phyloP scores from a whole-genome alignment of 345 rosid species.

The Brassica cretica region DNA sequence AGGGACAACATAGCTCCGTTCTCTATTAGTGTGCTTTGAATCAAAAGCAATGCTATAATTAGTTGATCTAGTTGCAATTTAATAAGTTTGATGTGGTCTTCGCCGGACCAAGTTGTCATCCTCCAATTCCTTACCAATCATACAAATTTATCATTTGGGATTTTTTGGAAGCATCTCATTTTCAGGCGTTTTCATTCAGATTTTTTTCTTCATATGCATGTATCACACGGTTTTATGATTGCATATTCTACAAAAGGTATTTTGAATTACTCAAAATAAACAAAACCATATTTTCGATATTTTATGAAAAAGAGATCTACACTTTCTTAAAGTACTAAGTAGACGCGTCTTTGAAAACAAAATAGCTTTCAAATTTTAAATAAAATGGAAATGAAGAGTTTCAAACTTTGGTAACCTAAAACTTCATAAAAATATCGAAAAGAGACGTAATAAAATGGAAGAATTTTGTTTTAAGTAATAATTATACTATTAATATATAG shows the following conservation, averaged over 20 bases:
- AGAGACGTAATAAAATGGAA: not conserved
- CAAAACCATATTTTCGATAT: not conserved
- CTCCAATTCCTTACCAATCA: slow-evolving; percentile 35
- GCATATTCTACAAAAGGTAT: not conserved
- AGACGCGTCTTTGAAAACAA: slow-evolving; percentile 17
- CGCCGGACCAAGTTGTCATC: slow-evolving; percentile 60
- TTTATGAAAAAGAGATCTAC: not conserved
- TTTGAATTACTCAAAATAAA: not conserved
- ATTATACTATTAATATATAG: not conserved
- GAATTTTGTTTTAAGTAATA: too few species aligned
- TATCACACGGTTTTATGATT: slow-evolving; percentile 20
- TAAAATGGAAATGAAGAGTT: not conserved
- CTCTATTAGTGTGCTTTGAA: slow-evolving; percentile 2
- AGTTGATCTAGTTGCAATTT: slow-evolving; percentile 13
- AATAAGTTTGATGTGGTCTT: slow-evolving; percentile 35
- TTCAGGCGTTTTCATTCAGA: not conserved
- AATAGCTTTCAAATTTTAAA: not conserved
- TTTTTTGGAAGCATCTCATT: slow-evolving; percentile 33
- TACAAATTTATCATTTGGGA: slow-evolving; percentile 16
- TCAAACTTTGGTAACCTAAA: not conserved
- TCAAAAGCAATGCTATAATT: not conserved
- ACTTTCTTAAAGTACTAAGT: not conserved
- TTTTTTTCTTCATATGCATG: not conserved
- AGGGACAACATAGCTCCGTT: slow-evolving; percentile 21
- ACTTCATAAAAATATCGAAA: too few species aligned